Conservation (phyloP, 2,329 filamentous ascomycete species). For the Cytospora schulzeri region DNA sequence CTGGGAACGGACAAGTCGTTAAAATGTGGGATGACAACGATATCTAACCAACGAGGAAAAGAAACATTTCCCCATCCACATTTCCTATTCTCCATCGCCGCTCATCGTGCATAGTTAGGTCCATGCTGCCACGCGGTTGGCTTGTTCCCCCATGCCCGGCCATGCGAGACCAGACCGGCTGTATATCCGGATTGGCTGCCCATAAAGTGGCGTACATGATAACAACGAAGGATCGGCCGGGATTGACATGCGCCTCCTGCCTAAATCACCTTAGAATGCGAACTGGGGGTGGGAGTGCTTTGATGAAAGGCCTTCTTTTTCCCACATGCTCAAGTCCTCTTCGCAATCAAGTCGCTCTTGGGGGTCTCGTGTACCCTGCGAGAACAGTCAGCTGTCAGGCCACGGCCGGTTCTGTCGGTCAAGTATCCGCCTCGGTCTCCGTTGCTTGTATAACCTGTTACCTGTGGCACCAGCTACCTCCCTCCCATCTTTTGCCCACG, state of each 20-base stretch:
- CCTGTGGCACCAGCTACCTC: not conserved
- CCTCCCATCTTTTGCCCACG: not conserved
- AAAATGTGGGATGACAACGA: slow-evolving; percentile 12
- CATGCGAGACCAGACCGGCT: slow-evolving; percentile 10
- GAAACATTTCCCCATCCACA: slow-evolving; percentile 4
- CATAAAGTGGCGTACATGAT: slow-evolving; percentile 12
- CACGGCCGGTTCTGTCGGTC: not conserved
- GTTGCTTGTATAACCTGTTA: not conserved
- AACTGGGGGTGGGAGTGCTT: not conserved
- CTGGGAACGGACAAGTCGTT: slow-evolving; percentile 5
- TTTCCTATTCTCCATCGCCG: slow-evolving; percentile 6
- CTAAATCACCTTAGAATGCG: slow-evolving; percentile 17
- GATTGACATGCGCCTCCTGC: slow-evolving; percentile 19
- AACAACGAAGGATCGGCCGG: slow-evolving; percentile 20
- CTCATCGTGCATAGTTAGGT: slow-evolving; percentile 13
- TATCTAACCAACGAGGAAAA: not conserved
- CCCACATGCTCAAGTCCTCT: not conserved
- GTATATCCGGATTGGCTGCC: slow-evolving; percentile 18
- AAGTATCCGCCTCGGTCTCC: not conserved
- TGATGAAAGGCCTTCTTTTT: not conserved
- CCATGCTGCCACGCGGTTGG: slow-evolving; percentile 20
- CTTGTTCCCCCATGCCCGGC: slow-evolving; percentile 6
- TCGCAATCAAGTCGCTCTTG: not conserved
- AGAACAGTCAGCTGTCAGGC: not conserved
- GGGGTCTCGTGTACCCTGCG: no score